These are phyloP conservation scores for Hypsizygus ulmarius DNA, from an alignment of 1,284 basidiomycete genomes.

Conservation along the genomic window DNA sequence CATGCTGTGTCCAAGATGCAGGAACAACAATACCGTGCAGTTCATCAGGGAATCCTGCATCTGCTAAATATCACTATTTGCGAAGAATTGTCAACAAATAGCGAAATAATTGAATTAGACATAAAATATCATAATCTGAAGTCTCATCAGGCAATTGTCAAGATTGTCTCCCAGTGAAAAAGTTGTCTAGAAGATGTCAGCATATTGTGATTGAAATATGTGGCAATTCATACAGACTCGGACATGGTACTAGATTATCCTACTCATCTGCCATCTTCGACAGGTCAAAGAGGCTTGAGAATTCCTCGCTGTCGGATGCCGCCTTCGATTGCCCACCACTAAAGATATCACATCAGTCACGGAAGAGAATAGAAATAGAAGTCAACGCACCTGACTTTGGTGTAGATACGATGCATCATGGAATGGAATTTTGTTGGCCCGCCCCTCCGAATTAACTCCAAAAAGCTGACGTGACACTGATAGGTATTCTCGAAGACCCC, in stretches of 20 bases:
- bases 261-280: conserved; percentile 1
- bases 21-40: conserved; percentile 21
- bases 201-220: too few species aligned
- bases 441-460: not conserved
- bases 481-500: not conserved
- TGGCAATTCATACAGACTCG: too few species aligned
- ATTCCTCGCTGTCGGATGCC: not conserved
- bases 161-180: not conserved
- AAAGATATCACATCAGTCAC: not conserved
- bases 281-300: conserved; percentile 1
- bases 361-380: not conserved
- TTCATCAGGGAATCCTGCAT: conserved; percentile 1
- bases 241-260: too few species aligned
- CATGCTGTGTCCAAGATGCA: conserved; percentile 24
- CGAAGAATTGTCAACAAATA: not conserved
- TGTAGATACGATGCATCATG: not conserved
- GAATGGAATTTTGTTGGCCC: not conserved
- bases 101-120: not conserved
- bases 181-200: too few species aligned
- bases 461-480: not conserved
- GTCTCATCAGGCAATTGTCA: conserved; percentile 1
- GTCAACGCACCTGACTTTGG: not conserved
- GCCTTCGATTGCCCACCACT: not conserved
- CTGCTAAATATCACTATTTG: not conserved
- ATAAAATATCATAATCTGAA: not conserved